A percentile compares a stretch with the other conserved stretches of the same genome.
phyloP scores from a whole-genome alignment of 352 stramenopile species.

The Elongisporangium prolatum region DNA sequence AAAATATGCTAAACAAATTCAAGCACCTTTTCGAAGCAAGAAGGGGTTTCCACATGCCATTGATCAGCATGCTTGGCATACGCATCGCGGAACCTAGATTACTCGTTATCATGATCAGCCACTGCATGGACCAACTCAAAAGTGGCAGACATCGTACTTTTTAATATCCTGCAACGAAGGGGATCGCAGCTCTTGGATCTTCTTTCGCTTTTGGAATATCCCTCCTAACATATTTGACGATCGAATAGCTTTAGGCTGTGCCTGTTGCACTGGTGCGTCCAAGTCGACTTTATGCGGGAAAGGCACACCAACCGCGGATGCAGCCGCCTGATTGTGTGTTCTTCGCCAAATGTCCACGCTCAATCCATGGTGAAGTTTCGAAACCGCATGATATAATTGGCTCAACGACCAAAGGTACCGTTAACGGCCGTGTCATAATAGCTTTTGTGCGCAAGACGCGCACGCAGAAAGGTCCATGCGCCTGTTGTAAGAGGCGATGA shows the following conservation, averaged over 20 bases:
- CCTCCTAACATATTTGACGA: slow-evolving; percentile 44
- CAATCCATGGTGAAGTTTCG: slow-evolving; percentile 5
- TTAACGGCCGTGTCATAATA: background rate
- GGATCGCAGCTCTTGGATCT: slow-evolving; percentile 66
- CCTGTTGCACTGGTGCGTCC: background rate
- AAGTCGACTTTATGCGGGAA: background rate
- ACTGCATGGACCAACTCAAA: background rate
- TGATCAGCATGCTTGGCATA: slow-evolving; percentile 60
- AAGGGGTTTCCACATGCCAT: slow-evolving; percentile 54
- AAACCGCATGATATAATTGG: slow-evolving; percentile 5
- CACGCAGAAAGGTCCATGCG: background rate
- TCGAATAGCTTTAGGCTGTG: background rate
- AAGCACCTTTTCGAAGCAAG: slow-evolving; percentile 62
- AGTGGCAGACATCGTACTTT: slow-evolving; percentile 24
- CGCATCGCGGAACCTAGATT: slow-evolving; percentile 55
- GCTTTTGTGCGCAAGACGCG: background rate
- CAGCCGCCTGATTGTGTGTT: background rate
- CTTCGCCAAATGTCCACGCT: background rate
- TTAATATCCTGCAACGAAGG: slow-evolving; percentile 78
- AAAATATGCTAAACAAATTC: background rate
- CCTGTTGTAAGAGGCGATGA: background rate
- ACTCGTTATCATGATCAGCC: background rate
- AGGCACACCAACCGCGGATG: background rate
- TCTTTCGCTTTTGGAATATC: slow-evolving; percentile 81
- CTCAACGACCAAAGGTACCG: background rate